Evolutionary conservation across 192 early-diverging fungal species (phyloP), one percentile per base, ranked within the genome.

Genomic region (Geranomyces variabilis): DNA sequence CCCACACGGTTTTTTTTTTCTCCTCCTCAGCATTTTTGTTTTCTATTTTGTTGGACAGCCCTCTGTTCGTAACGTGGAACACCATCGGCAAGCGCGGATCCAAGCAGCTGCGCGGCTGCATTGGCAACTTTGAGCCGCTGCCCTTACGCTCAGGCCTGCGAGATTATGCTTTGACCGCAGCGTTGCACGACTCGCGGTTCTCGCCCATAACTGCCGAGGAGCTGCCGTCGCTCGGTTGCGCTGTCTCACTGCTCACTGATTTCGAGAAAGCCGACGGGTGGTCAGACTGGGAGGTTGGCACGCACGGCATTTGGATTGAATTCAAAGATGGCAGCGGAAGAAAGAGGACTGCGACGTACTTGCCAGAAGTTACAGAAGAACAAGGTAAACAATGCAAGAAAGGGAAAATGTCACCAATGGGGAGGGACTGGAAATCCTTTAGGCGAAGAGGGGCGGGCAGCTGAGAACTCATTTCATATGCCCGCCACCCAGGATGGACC

Each of bases 271-370:
- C 72, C 0, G 17, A 29, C 15, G 75, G 90, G 70, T 91, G 89
- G 66, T 71, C 89, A 31, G 96, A 98, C 77, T 98, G 96, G 96
- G 88, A 90, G 63, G 78, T 96, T 59, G 96, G 96, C 21, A 81
- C 67, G 14, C 96, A 98, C 81, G 96, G 96, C 6, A 91, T 98
- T 47, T 92, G 94, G 91, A 95, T 98, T 34, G 92, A 94, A 74
- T 96, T 96, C 66, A 64, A 64, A 10, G 74, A 84, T 28, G 69
- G 76, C 19, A 66, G 80, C 24, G 85, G 84, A 1, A 66, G 75
- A 1, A 87, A 81, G 65, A 30, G 67, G 44, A 80, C 84, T 0
- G 90, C 94, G 6, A 98, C 96, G 8, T 98, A 92, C 80, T 80
- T 98, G 53, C 96, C 96, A 12, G 93, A 96, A 70, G 91, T 98